Percentiles rank a stretch among this genome's conserved stretches.
phyloP scores from a whole-genome alignment of 305 asterid genomes.

The Petunia hybrid region DNA sequence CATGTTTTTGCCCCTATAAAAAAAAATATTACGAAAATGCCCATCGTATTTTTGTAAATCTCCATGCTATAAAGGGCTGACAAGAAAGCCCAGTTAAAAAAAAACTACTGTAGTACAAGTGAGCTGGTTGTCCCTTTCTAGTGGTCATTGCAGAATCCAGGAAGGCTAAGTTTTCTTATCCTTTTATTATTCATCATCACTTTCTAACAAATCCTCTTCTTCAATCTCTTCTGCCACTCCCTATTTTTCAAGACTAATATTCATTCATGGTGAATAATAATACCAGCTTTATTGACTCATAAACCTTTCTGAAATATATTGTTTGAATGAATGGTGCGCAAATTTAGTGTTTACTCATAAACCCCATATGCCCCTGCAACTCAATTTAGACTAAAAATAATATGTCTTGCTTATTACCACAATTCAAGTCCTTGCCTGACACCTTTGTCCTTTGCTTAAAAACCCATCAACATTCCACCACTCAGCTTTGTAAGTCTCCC shows the following conservation, averaged over 20 bases:
- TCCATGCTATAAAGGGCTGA: neutral
- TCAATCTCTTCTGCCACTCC: conserved; percentile 23
- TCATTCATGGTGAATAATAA: neutral
- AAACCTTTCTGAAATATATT: neutral
- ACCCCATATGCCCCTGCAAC: conserved; percentile 33
- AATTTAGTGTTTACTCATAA: conserved; percentile 32
- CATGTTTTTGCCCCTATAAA: too few relatives aligned
- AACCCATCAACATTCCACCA: conserved; percentile 55
- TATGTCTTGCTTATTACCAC: conserved; percentile 94
- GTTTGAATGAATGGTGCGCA: conserved; percentile 37
- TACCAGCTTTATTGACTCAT: conserved; percentile 23
- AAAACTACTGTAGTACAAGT: neutral
- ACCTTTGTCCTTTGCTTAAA: conserved; percentile 71
- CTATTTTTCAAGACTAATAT: conserved; percentile 21
- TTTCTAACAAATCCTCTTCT: conserved; percentile 43
- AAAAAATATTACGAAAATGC: too few relatives aligned
- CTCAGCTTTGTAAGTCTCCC: conserved; percentile 52
- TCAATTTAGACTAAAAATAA: conserved; percentile 52
- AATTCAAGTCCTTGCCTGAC: conserved; percentile 92
- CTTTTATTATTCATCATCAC: conserved; percentile 53
- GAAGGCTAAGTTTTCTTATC: conserved; percentile 59
- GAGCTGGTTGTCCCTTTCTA: conserved; percentile 50
- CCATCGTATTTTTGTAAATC: too few relatives aligned
- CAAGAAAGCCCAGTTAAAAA: conserved; percentile 42
- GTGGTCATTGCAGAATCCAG: conserved; percentile 50